Evolutionary conservation across 345 rosid species (phyloP).

Genomic region (Salix suchowensis): DNA sequence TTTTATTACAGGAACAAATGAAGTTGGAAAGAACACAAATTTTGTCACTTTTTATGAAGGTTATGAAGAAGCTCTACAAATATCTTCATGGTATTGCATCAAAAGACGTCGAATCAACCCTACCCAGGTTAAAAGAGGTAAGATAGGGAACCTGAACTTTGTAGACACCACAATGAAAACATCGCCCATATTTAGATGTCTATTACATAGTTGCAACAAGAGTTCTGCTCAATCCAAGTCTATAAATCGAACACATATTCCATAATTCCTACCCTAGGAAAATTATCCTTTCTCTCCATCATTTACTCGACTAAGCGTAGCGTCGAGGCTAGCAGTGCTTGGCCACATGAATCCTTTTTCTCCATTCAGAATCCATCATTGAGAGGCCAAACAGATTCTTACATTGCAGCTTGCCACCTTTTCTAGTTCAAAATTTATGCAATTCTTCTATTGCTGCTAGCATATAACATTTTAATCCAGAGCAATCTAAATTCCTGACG

Average conservation of each 20-base stretch:
- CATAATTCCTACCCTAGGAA: not conserved
- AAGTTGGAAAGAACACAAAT: slow-evolving; percentile 71
- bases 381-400: not conserved
- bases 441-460: not conserved
- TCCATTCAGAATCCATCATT: not conserved
- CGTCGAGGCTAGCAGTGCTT: not conserved
- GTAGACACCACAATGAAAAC: not conserved
- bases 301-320: not conserved
- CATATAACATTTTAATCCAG: not conserved
- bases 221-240: not conserved
- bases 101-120: slow-evolving; percentile 50
- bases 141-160: slow-evolving; percentile 13
- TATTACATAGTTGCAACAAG: not conserved
- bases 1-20: slow-evolving; percentile 69
- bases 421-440: not conserved
- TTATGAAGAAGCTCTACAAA: slow-evolving; percentile 69
- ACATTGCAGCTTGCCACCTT: not conserved
- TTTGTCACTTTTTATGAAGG: slow-evolving; percentile 60
- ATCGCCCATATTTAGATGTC: not conserved
- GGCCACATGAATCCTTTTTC: not conserved
- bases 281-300: not conserved
- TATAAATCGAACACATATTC: not conserved
- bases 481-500: not conserved
- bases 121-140: slow-evolving; percentile 80
- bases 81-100: slow-evolving; percentile 57